Evolutionary conservation across 208 protist genomes (phyloP).

Genomic region (Endotrypanum monterogeii): DNA sequence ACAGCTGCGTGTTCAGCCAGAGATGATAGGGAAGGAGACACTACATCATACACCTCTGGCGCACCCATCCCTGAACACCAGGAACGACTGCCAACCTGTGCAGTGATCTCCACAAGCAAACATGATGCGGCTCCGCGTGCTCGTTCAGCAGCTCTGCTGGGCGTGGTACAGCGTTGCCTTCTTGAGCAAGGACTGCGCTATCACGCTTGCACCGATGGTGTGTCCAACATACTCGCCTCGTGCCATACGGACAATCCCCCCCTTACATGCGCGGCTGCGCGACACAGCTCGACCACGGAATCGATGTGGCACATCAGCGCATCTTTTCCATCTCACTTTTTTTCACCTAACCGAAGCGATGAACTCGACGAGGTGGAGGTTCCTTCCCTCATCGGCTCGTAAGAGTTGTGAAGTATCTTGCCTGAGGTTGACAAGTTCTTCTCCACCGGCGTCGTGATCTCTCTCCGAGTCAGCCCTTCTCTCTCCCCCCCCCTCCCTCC

Average conservation of each 20-base stretch:
- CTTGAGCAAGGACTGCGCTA: background rate
- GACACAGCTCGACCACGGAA: conserved; percentile 8
- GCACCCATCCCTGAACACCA: background rate
- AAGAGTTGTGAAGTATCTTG: background rate
- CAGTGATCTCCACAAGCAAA: background rate
- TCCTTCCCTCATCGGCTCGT: conserved; percentile 28
- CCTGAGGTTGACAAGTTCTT: background rate
- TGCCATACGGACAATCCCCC: background rate
- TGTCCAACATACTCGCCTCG: too few relatives aligned
- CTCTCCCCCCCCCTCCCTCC: too few relatives aligned
- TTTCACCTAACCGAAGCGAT: background rate
- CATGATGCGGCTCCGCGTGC: conserved; percentile 2
- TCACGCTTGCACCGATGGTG: conserved; percentile 4
- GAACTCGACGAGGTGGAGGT: conserved; percentile 25
- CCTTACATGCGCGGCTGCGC: background rate
- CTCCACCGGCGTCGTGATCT: background rate
- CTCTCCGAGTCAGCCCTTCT: background rate
- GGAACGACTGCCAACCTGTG: background rate
- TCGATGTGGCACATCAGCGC: background rate
- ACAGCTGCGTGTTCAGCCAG: background rate
- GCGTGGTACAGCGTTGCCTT: conserved; percentile 9
- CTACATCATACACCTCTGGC: background rate
- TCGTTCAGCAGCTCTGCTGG: conserved; percentile 27
- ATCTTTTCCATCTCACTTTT: background rate
- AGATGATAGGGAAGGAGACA: background rate